Evolutionary conservation across 1,139 yeast species (phyloP), one percentile per base, ranked within the genome.

Genomic region (Candida sp.): DNA sequence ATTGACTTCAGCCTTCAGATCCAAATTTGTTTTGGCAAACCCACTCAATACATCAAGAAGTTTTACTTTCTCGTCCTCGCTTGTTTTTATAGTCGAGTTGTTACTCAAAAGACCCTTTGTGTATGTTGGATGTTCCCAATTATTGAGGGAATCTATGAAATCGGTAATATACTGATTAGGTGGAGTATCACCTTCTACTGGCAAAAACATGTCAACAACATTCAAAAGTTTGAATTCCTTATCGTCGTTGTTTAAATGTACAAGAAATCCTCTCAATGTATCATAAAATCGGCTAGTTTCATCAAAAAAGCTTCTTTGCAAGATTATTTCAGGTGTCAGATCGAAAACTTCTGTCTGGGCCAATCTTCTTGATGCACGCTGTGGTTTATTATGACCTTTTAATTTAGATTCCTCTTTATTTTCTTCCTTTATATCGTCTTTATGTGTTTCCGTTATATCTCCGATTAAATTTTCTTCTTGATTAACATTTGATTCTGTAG

Each of bases 311-410:
- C 50, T 50, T 27, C 54, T 49, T n/a, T 47, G 46, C 4, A 50
- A 40, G n/a, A 56, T 49, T n/a, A 54, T 43, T 6, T 60, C 60
- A 5, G 57, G 49, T 25, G 47, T 48, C n/a, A 48, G 44, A 3
- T 45, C 45, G 8, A 22, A 45, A 42, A 34, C 39, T 35, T 64
- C 70, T 35, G 54, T 41, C 46, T 61, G 53, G 41, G 69, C 64
- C 37, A 73, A 59, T 43, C 79, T 47, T 46, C 70, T 70, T 0
- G 77, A 73, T 1, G 73, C 58, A 36, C 79, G 49, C 43, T 68
- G 37, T 21, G 34, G 36, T 22, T 27, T 48, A 49, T 40, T 40
- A 3, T 4, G n/a, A 12, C 34, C 34, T 32, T 32, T 32, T 6
- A 32, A 6, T 12, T n/a, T 32, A 11, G 34, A 6, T 11, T 32